phyloP scores from a whole-genome alignment of 768 basidiomycete genomes.

The Lentinula sp. region DNA sequence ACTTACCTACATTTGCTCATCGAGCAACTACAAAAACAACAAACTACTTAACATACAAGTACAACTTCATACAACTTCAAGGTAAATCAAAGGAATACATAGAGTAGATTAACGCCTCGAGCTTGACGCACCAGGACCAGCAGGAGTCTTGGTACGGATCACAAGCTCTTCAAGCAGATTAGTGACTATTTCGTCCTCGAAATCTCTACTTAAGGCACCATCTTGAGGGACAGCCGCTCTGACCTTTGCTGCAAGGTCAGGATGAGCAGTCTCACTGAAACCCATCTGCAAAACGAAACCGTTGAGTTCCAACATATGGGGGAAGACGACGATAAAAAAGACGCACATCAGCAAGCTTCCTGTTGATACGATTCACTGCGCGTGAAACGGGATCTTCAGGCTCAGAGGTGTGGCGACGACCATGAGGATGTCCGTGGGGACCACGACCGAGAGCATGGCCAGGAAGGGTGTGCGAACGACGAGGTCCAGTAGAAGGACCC shows the following conservation, averaged over 20 bases:
- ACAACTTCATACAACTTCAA: neutral
- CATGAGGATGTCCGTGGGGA: conserved; percentile 11
- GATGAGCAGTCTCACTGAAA: conserved; percentile 55
- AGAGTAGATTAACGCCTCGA: neutral
- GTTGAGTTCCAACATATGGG: neutral
- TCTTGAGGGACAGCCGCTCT: conserved; percentile 41
- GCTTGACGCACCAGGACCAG: conserved; percentile 23
- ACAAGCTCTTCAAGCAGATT: conserved; percentile 55
- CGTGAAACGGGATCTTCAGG: conserved; percentile 24
- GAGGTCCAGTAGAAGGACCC: conserved; percentile 20
- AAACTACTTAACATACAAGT: neutral
- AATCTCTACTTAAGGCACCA: conserved; percentile 41
- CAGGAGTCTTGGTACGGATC: conserved; percentile 28
- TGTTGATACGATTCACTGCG: conserved; percentile 44
- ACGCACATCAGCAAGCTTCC: conserved; percentile 60
- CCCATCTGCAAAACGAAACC: conserved; percentile 50
- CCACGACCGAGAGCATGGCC: conserved; percentile 25
- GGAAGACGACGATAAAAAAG: neutral
- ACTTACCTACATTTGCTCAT: neutral
- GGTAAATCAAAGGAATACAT: neutral
- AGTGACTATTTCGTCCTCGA: conserved; percentile 62
- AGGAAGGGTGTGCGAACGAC: conserved; percentile 36
- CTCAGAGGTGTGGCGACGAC: conserved; percentile 13
- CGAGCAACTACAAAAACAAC: conserved; percentile 6
- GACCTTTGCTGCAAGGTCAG: conserved; percentile 45